phyloP scores from a whole-genome alignment of 1,284 basidiomycete genomes.

The Chondrostereum purpureum region DNA sequence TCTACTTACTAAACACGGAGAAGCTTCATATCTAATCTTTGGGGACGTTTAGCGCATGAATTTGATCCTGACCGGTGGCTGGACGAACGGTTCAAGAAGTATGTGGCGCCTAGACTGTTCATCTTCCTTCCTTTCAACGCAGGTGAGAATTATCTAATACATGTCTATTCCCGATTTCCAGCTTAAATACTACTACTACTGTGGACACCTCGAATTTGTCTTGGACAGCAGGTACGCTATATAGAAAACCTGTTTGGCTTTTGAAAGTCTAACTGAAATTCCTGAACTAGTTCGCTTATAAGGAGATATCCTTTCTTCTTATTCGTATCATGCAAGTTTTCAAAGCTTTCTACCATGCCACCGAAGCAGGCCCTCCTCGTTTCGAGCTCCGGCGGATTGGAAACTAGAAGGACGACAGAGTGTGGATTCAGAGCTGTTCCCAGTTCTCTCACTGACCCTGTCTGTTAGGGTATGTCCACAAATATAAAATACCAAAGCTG shows the following conservation, averaged over 20 bases:
- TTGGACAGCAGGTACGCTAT: slow-evolving; percentile 8
- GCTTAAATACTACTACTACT: not conserved
- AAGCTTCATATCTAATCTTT: slow-evolving; percentile 5
- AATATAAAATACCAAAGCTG: too few species aligned
- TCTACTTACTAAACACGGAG: not conserved
- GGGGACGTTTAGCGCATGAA: slow-evolving; percentile 9
- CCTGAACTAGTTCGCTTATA: slow-evolving; percentile 47
- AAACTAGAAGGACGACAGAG: not conserved
- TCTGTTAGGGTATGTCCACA: not conserved
- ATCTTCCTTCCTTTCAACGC: slow-evolving; percentile 5
- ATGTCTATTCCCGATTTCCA: slow-evolving; percentile 11
- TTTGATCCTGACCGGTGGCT: slow-evolving; percentile 15
- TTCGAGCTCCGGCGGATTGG: not conserved
- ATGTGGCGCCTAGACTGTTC: not conserved
- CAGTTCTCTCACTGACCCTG: not conserved
- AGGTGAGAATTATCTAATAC: slow-evolving; percentile 1
- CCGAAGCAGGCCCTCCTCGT: slow-evolving; percentile 26
- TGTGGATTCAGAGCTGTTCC: not conserved
- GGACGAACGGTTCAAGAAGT: slow-evolving; percentile 12
- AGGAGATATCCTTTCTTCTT: slow-evolving; percentile 45
- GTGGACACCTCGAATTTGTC: slow-evolving; percentile 6
- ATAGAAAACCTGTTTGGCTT: not conserved
- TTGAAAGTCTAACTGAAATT: not conserved
- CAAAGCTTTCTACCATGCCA: slow-evolving; percentile 28
- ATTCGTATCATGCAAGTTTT: slow-evolving; percentile 44